Conservation (phyloP, 768 basidiomycete species). For the Boletus tomentosulus region DNA sequence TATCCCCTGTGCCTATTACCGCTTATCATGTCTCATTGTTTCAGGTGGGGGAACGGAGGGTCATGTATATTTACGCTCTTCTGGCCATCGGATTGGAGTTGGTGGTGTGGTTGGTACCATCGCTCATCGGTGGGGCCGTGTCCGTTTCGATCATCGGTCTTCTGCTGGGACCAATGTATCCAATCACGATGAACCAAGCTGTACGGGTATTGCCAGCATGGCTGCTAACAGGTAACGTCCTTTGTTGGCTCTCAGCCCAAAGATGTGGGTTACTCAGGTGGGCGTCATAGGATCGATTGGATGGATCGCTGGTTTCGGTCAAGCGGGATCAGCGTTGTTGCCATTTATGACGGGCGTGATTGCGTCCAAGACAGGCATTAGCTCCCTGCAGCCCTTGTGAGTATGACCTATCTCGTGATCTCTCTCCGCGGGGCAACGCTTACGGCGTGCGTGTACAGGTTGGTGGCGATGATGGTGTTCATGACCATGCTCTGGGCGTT, state of each 20-base stretch:
- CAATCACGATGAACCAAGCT: constrained; percentile 64
- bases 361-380: constrained; percentile 54
- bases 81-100: constrained; percentile 55
- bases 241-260: neutral
- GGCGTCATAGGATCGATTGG: constrained; percentile 47
- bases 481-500: constrained; percentile 41
- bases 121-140: constrained; percentile 49
- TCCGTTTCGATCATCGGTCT: constrained; percentile 55
- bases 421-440: neutral
- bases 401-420: neutral
- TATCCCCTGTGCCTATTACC: neutral
- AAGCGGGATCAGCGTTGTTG: constrained; percentile 65
- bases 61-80: constrained; percentile 47
- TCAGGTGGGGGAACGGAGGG: constrained; percentile 52
- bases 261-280: neutral
- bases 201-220: constrained; percentile 65
- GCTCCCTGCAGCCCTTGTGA: constrained; percentile 35
- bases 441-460: constrained; percentile 3
- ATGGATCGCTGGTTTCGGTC: constrained; percentile 66
- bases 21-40: neutral
- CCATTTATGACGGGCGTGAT: constrained; percentile 74
- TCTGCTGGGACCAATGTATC: constrained; percentile 50
- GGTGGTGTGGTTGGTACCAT: constrained; percentile 54
- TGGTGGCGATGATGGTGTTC: constrained; percentile 40
- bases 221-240: constrained; percentile 47